Evolutionary conservation across 148 eudicot genomes (phyloP).

Genomic region (Agrostemma githago): DNA sequence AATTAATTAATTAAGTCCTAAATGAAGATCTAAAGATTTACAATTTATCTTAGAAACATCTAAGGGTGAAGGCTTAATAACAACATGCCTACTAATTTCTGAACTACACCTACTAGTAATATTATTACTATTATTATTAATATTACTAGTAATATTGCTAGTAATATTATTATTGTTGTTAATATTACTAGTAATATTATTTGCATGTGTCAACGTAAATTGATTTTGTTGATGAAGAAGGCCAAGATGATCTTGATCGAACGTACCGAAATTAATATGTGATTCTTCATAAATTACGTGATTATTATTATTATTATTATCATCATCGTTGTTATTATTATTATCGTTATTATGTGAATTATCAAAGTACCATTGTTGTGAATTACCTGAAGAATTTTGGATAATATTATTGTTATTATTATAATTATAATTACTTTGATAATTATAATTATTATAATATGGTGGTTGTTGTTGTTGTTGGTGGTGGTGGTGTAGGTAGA

Average conservation of each 20-base stretch:
- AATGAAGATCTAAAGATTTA: constrained; percentile 56
- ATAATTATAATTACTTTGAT: neutral
- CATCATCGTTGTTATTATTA: constrained; percentile 11
- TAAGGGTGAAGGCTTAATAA: constrained; percentile 24
- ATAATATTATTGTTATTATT: neutral
- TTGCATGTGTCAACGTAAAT: constrained; percentile 53
- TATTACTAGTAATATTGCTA: neutral
- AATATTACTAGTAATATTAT: neutral
- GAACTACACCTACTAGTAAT: constrained; percentile 18
- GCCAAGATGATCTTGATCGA: constrained; percentile 23
- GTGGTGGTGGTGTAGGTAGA: constrained; percentile 47
- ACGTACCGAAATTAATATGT: constrained; percentile 51
- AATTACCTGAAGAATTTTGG: constrained; percentile 10
- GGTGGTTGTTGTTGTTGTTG: constrained; percentile 25
- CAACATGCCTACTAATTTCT: constrained; percentile 18
- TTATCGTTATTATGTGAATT: constrained; percentile 14
- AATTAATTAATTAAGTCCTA: constrained; percentile 43
- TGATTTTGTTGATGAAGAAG: constrained; percentile 13
- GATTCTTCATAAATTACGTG: constrained; percentile 34
- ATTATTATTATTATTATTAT: constrained; percentile 3
- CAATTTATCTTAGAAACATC: constrained; percentile 30
- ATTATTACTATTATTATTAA: neutral
- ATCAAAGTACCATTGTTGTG: constrained; percentile 34
- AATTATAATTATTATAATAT: neutral
- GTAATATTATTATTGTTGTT: neutral